Conservation (phyloP, 192 early-diverging fungal genomes). For the Linnemannia schmuckeri region DNA sequence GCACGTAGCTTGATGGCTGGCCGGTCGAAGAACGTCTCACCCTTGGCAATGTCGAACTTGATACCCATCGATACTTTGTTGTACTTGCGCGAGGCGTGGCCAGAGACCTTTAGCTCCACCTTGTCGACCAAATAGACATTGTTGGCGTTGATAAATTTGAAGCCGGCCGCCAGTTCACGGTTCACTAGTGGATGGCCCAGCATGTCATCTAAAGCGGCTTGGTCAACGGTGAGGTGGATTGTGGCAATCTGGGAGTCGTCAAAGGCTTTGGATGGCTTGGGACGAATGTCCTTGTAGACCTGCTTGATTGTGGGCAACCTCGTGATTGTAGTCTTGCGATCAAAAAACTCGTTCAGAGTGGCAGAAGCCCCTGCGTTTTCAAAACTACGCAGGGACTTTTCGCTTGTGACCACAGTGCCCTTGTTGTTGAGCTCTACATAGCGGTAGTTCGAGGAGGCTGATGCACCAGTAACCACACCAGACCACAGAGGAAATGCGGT, state of each 20-base stretch:
- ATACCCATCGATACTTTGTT: slow-evolving; percentile 50
- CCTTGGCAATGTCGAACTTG: slow-evolving; percentile 21
- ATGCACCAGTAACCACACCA: not conserved
- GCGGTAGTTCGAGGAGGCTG: slow-evolving; percentile 12
- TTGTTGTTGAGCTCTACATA: slow-evolving; percentile 20
- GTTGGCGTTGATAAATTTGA: slow-evolving; percentile 32
- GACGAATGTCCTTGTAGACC: slow-evolving; percentile 25
- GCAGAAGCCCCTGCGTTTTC: not conserved
- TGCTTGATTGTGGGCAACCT: slow-evolving; percentile 24
- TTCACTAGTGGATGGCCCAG: slow-evolving; percentile 2
- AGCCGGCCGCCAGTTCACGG: not conserved
- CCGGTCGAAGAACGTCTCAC: slow-evolving; percentile 29
- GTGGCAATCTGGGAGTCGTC: slow-evolving; percentile 28
- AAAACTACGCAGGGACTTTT: slow-evolving; percentile 4
- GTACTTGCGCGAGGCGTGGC: slow-evolving; percentile 42
- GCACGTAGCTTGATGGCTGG: slow-evolving; percentile 44
- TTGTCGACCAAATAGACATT: slow-evolving; percentile 21
- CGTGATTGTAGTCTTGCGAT: slow-evolving; percentile 14
- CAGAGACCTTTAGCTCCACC: slow-evolving; percentile 44
- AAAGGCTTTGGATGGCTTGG: slow-evolving; percentile 13
- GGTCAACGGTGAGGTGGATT: slow-evolving; percentile 17
- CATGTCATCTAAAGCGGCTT: slow-evolving; percentile 8
- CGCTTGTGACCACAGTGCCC: slow-evolving; percentile 3
- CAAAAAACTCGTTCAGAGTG: slow-evolving; percentile 24
- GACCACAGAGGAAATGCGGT: slow-evolving; percentile 18